Percentiles rank a stretch among this genome's conserved stretches.
These are phyloP conservation scores for Aspergillus conjunctus DNA, from an alignment of 495 filamentous ascomycete species.

Conservation along the genomic window DNA sequence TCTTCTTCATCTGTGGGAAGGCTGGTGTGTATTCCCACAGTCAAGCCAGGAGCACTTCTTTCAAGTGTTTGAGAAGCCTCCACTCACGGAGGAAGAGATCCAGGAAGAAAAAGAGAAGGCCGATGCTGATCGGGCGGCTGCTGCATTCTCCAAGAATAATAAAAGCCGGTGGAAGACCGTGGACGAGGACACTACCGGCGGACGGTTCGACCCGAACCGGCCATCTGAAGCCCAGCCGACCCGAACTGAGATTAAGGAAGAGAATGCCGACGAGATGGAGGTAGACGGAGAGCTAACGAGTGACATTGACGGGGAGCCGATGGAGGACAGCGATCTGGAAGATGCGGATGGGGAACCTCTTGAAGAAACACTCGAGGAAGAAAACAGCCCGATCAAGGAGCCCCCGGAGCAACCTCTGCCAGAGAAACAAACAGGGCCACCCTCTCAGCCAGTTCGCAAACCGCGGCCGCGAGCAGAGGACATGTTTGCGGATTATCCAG, in stretches of 20 bases:
- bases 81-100: constrained; percentile 54
- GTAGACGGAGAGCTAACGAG: constrained; percentile 44
- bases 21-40: constrained; percentile 83
- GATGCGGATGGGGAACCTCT: constrained; percentile 57
- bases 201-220: constrained; percentile 37
- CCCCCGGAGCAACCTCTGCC: constrained; percentile 22
- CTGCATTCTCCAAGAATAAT: constrained; percentile 44
- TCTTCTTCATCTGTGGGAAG: constrained; percentile 82
- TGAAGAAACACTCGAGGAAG: constrained; percentile 49
- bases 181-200: constrained; percentile 54
- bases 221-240: constrained; percentile 26
- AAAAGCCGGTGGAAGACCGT: constrained; percentile 74
- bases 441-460: constrained; percentile 39
- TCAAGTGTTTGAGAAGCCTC: constrained; percentile 72
- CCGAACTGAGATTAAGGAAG: constrained; percentile 30
- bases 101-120: constrained; percentile 54
- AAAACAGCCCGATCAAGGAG: constrained; percentile 24
- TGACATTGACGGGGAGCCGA: constrained; percentile 54
- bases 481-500: constrained; percentile 83
- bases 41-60: constrained; percentile 73
- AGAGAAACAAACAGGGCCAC: constrained; percentile 25
- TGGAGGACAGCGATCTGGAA: constrained; percentile 58
- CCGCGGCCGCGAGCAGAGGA: constrained; percentile 84
- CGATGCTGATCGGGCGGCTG: constrained; percentile 42
- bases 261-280: constrained; percentile 25